Evolutionary conservation across 2,329 filamentous ascomycete genomes (phyloP), one percentile per base, ranked within the genome.

Genomic region (Aureobasidium sp.): DNA sequence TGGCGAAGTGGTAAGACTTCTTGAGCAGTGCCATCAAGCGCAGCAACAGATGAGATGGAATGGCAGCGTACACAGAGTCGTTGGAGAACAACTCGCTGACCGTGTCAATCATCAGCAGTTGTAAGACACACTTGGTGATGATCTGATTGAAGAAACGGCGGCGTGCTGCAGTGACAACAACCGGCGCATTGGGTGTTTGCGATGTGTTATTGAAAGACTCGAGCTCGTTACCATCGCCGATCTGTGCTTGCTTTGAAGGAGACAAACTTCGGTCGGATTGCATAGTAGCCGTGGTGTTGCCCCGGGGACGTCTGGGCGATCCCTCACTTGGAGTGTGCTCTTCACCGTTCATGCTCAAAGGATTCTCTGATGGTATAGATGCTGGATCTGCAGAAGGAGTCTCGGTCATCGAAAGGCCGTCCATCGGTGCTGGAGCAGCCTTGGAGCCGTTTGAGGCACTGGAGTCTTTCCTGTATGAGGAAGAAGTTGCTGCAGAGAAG

Each of bases 51-150:
- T 84, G 79, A 0, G 91, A 96, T 0, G 94, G 95, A 42, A 99
- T 99, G 72, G 96, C 87, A 6, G 86, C 82, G 72, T 99, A 99
- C 16, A 99, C 95, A 1, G 89, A 85, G 71, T 97, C 92, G 74
- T 97, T 99, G 68, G 91, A 95, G 78, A 99, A 99, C 53, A 99
- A 85, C 75, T 99, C 95, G 70, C 96, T 95, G 45, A 99, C 95
- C 0, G 95, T 99, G 75, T 99, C 95, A 68, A 99, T 99, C 91
- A 99, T 99, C 66, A 99, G 85, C 2, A 99, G 84, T 74, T 99
- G 95, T 9, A 99, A 80, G 4, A 99, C 95, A 72, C 94, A 99
- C 67, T 95, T 93, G 15, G 93, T 97, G 75, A 99, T 99, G 74
- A 99, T 99, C 67, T 93, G 90, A 77, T 99, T 99, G 82, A 99